Base-by-base conservation (phyloP, 2,329 filamentous ascomycete species). In the Penicillium decumbens region DNA sequence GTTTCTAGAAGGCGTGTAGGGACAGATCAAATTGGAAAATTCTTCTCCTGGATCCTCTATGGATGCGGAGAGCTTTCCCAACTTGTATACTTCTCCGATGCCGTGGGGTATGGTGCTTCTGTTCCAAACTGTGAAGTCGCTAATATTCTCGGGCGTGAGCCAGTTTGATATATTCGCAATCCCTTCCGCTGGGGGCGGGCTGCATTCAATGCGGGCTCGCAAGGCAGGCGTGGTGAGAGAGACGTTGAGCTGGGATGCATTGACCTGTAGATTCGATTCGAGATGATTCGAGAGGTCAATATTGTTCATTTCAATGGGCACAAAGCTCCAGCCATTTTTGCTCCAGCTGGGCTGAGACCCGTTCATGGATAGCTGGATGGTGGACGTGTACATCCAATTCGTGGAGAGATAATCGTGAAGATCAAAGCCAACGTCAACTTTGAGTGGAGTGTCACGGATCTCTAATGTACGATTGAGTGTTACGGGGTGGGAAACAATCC, bases 251-350 rank as follows among this genome's bases (percentile, higher is more conserved):
- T 20, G 42, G 4, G 47, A 13, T 2, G 6, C 43, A 1, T 35
- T 15, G 6, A 18, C 24, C 3, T 27, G 1, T 10, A 12, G 41
- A 13, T 40, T 32, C 2, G 45, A 41, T 9, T 37, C 45, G 25
- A 51, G 41, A 10, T 48, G n/a, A n/a, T 23, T 41, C 10, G 12
- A 20, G 5, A n/a, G 23, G 7, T 18, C 6, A 7, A 49, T 4
- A 3, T 27, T 38, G 10, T 27, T 8, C 20, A 49, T 12, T 1
- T 39, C 13, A 1, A 18, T 9, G 2, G 55, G 55, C 1, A 54
- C 50, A 40, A 58, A 58, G 24, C 47, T 56, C 55, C 55, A 58
- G 8, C 55, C 53, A 8, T 56, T 53, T 27, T 58, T 56, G 27
- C 55, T 58, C 55, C 55, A 58, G 12, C 53, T 43, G 2, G 55